A percentile compares a stretch with the other conserved stretches of the same genome.
These are phyloP conservation scores for Firmiana major DNA, from an alignment of 345 rosid species.

Conservation along the genomic window DNA sequence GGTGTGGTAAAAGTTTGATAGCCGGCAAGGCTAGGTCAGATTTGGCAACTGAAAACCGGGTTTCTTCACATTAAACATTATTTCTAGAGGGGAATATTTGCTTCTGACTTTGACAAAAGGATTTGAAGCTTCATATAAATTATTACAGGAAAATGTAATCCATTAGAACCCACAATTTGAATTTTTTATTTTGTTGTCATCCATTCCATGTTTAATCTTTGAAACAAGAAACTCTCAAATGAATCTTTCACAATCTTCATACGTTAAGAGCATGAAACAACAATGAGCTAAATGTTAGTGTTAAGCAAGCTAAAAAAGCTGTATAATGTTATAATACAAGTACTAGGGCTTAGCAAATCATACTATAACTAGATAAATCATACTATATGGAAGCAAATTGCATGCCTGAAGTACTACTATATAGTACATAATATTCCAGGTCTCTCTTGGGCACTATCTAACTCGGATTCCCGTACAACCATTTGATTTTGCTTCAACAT, in stretches of 20 bases:
- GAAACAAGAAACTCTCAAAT: neutral
- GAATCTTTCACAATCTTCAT: neutral
- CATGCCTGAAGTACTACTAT: conserved; percentile 2
- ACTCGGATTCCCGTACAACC: conserved; percentile 4
- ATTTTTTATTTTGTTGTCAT: neutral
- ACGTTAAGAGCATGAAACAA: neutral
- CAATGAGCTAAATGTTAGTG: neutral
- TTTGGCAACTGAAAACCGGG: too few species aligned
- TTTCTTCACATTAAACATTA: too few species aligned
- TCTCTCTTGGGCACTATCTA: neutral
- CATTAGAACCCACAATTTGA: neutral
- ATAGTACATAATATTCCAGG: neutral
- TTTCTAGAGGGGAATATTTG: too few species aligned
- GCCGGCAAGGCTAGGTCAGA: too few species aligned
- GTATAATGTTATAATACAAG: neutral
- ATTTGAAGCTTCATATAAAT: too few species aligned
- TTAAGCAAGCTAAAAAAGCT: neutral
- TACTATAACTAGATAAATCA: too few species aligned
- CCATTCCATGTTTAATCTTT: neutral
- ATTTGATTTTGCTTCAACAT: conserved; percentile 2
- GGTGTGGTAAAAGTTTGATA: too few species aligned
- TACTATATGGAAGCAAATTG: neutral
- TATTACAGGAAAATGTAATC: too few species aligned
- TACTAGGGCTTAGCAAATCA: neutral
- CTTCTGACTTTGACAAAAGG: too few species aligned